Conservation (phyloP, 495 filamentous ascomycete species). For the Acidomyces sp. region DNA sequence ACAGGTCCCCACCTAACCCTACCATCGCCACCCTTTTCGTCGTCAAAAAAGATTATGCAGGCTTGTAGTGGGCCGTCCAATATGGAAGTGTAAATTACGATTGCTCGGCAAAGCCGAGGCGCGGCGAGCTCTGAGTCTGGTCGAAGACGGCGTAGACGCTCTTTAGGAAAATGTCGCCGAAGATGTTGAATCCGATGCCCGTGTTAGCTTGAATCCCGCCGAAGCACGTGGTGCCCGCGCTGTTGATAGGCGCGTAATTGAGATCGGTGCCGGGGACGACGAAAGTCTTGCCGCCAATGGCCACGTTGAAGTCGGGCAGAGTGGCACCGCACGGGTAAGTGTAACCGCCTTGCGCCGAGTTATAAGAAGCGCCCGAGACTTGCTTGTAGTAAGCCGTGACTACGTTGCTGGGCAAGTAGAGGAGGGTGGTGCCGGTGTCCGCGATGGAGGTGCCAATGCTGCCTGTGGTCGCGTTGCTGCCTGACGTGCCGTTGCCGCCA, state of each 20-base stretch:
- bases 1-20: no score
- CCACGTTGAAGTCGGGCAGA: conserved; percentile 52
- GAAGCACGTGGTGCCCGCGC: conserved; percentile 24
- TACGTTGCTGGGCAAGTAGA: conserved; percentile 45
- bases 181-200: conserved; percentile 55
- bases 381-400: conserved; percentile 52
- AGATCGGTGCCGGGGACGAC: conserved; percentile 46
- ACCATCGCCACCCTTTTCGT: no score
- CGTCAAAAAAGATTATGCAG: no score
- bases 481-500: conserved; percentile 17
- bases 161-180: conserved; percentile 70
- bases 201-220: conserved; percentile 36
- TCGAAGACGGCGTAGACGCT: conserved; percentile 68
- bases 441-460: conserved; percentile 39
- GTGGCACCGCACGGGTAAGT: conserved; percentile 49
- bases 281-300: conserved; percentile 36
- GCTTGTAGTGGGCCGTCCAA: no score
- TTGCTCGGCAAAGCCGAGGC: conserved; percentile 1
- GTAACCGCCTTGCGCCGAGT: conserved; percentile 45
- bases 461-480: conserved; percentile 18
- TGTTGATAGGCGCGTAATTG: conserved; percentile 22
- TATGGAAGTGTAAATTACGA: no score
- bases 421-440: conserved; percentile 60
- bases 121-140: neutral
- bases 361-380: conserved; percentile 40